phyloP scores from a whole-genome alignment of 495 filamentous ascomycete species.

The Xylaria cubensis region DNA sequence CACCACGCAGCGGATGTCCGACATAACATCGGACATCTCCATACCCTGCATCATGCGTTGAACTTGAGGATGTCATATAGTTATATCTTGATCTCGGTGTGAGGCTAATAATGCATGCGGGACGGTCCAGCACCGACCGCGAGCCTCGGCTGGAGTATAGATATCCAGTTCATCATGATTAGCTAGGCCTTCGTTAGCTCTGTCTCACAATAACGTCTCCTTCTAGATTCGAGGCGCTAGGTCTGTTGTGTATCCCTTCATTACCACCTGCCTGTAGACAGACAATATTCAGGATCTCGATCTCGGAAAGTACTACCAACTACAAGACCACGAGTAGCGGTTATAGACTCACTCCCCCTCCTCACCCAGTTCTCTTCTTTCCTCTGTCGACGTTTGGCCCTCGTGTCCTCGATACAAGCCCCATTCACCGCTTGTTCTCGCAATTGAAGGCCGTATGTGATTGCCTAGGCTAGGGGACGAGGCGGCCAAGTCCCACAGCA shows the following conservation, averaged over 20 bases:
- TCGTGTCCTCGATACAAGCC: background rate
- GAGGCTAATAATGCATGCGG: background rate
- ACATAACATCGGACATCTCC: background rate
- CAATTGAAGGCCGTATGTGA: background rate
- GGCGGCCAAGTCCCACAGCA: constrained; percentile 11
- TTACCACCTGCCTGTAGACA: background rate
- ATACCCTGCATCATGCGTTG: background rate
- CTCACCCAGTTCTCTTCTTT: background rate
- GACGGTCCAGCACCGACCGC: background rate
- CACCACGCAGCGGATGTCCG: background rate
- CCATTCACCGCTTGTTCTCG: constrained; percentile 5
- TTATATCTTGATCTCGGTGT: background rate
- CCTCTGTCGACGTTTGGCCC: background rate
- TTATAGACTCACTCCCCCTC: constrained; percentile 30
- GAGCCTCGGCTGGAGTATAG: background rate
- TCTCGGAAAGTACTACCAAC: background rate
- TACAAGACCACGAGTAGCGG: background rate
- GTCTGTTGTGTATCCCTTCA: background rate
- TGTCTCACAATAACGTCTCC: background rate
- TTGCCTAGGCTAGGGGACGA: background rate
- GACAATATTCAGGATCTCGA: background rate
- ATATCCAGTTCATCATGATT: background rate
- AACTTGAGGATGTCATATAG: background rate
- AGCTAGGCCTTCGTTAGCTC: background rate
- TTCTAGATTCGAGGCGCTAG: background rate